phyloP scores from a whole-genome alignment of 2,329 filamentous ascomycete genomes.

The Paecilomyces fulvus region DNA sequence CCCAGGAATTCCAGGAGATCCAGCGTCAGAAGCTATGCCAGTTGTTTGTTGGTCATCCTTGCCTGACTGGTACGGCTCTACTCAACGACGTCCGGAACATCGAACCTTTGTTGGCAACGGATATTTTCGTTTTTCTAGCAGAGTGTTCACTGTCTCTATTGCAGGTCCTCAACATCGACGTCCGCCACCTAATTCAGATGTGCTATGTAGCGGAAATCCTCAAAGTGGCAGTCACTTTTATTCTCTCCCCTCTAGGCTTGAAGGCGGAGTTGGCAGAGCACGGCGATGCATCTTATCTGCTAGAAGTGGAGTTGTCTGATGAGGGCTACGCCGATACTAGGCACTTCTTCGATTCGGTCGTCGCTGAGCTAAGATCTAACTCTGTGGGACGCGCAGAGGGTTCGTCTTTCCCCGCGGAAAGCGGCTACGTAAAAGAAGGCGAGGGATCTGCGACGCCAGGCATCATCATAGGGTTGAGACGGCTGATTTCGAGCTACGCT shows the following conservation, averaged over 20 bases:
- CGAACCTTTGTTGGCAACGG: conserved; percentile 29
- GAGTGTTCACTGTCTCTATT: conserved; percentile 66
- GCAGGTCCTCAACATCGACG: conserved; percentile 60
- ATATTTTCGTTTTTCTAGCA: conserved; percentile 56
- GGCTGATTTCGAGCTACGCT: conserved; percentile 65
- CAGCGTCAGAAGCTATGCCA: conserved; percentile 65
- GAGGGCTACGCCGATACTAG: conserved; percentile 20
- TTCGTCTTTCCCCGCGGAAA: conserved; percentile 27
- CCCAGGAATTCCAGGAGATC: conserved; percentile 59
- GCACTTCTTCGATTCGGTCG: conserved; percentile 31
- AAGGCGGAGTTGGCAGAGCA: conserved; percentile 25
- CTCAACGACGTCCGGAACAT: conserved; percentile 30
- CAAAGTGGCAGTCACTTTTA: conserved; percentile 60
- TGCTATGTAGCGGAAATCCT: conserved; percentile 89
- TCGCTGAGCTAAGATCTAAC: conserved; percentile 27
- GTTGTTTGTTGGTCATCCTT: conserved; percentile 57
- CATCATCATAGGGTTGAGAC: conserved; percentile 24
- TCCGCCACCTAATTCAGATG: conserved; percentile 70
- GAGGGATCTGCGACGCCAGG: conserved; percentile 24
- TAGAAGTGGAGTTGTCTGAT: conserved; percentile 19
- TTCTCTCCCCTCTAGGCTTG: conserved; percentile 29
- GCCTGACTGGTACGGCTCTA: conserved; percentile 23
- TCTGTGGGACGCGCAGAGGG: conserved; percentile 26
- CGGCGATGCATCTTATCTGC: conserved; percentile 17
- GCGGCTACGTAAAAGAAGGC: conserved; percentile 30